Conservation (phyloP, 805 yeast genomes). For the Saccharomycopsis amapae region DNA sequence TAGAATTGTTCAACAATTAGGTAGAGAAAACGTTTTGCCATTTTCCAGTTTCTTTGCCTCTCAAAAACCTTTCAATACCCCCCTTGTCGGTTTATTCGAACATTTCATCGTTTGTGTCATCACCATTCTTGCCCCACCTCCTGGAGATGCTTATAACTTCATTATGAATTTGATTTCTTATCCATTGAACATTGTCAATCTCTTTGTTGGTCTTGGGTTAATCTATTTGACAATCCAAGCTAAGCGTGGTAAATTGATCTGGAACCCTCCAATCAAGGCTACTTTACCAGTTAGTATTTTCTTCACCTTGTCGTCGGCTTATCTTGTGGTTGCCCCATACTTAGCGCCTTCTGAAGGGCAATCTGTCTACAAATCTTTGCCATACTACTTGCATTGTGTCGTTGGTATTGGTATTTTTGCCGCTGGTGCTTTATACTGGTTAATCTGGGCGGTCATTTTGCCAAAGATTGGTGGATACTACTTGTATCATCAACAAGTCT, state of each 20-base stretch:
- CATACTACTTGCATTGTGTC: constrained; percentile 75
- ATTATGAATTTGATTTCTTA: constrained; percentile 73
- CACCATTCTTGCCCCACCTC: constrained; percentile 73
- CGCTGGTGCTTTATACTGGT: constrained; percentile 60
- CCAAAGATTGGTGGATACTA: constrained; percentile 51
- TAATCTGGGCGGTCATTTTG: constrained; percentile 50
- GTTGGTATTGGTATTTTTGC: constrained; percentile 74
- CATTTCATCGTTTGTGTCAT: constrained; percentile 72
- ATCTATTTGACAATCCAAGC: constrained; percentile 49
- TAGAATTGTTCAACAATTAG: constrained; percentile 71
- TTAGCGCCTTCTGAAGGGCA: constrained; percentile 65
- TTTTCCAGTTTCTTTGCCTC: constrained; percentile 65
- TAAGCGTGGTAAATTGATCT: constrained; percentile 41
- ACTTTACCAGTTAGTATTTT: constrained; percentile 54
- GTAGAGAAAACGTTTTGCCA: constrained; percentile 76
- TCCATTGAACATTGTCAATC: constrained; percentile 71
- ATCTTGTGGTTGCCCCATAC: constrained; percentile 70
- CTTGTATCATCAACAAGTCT: constrained; percentile 43
- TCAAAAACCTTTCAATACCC: constrained; percentile 66
- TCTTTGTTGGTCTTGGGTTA: constrained; percentile 56
- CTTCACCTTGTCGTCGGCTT: constrained; percentile 58
- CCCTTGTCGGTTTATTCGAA: constrained; percentile 63
- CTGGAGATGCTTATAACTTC: constrained; percentile 83
- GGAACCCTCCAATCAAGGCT: constrained; percentile 71
- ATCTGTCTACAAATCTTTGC: constrained; percentile 59